Evolutionary conservation across 202 grass and related monocot species (phyloP), one percentile per base, ranked within the genome.

Genomic region (Digitaria exilis): DNA sequence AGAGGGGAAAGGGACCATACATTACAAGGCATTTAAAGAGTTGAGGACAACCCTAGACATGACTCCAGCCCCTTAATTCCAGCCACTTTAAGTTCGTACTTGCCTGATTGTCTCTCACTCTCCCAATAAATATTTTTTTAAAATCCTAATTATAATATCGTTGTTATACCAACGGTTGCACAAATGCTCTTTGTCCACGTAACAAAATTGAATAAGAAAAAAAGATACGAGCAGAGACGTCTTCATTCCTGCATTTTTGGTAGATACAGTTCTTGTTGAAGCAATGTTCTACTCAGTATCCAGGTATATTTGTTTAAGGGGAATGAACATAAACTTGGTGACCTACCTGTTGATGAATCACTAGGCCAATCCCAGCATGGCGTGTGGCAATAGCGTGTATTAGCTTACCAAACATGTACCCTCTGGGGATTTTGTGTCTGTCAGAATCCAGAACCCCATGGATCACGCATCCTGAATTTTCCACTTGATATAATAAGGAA

Each of bases 391-490:
- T 35, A 65, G 16, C 28, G 9, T 44, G 50, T 11, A 32, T 81
- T 81, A 81, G 51, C 24, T 81, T 18, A 81, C 79, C 79, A 60
- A 82, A 71, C 79, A 61, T 72, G 51, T 32, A 19, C 9, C 16
- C n/a, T n/a, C 39, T 2, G 15, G 32, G 49, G 35, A 44, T 44
- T 69, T 30, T 30, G n/a, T 56, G 8, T 56, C 35, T 24, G 56
- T 37, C 62, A 65, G 31, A 65, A 69, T 67, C 31, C 62, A 37
- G 17, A 65, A 65, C 30, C 62, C 30, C 1, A 35, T 4, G 30
- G 62, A 35, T 35, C 62, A 35, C 8, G 17, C 62, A 11, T 65
- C 17, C 32, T 42, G 16, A 15, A 56, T 29, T 80, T 43, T 32
- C 48, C 77, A 68, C 35, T 2, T 10, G 5, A 32, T 19, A 18